Evolutionary conservation across 139 green algal species (phyloP), one percentile per base, ranked within the genome.

Genomic region (Marvania coccoides): DNA sequence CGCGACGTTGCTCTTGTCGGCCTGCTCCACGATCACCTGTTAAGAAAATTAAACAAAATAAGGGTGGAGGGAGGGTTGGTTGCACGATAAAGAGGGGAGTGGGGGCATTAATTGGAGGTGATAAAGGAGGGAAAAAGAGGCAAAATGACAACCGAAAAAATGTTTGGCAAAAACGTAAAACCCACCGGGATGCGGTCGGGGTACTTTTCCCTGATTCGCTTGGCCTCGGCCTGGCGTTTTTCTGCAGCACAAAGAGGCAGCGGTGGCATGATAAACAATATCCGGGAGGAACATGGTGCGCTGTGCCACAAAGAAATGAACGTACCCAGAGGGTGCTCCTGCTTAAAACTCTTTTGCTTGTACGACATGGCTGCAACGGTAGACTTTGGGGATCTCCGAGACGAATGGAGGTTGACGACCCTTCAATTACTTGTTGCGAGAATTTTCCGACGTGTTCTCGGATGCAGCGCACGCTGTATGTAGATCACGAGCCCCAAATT

Each of bases 1-100:
- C n/a, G 94, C 90, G 33, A 99, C 96, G 70, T 97, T 87, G 56
- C 83, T 96, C 61, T 85, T 90, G 59, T 92, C 87, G 2, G 94
- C 90, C 69, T 93, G 93, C 81, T 99, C 94, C 19, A 99, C 94
- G 54, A 99, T 99, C 4, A 98, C 92, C 92, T 98, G 81, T 47
- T n/a, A 53, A 42, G 54, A 48, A 2, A 48, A 29, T 29, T 31
- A 37, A 5, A 30, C 30, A 71, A 53, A 46, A 13, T 28, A 54
- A 56, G n/a, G 29, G 28, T 15, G 7, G 24, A 19, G 15, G 46
- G 46, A 6, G 38, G 38, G 38, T 46, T 13, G 13, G 12, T 10
- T 10, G 38, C 1, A 46, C 13, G 12, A n/a, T 46, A 51, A 12
- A 26, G 56, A 34, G 24, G 26, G 9, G 8, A 8, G 8, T 7